A percentile compares a stretch with the other conserved stretches of the same genome.
Evolutionary conservation across 208 protist genomes (phyloP).

Genomic region (Polymyxa betae): DNA sequence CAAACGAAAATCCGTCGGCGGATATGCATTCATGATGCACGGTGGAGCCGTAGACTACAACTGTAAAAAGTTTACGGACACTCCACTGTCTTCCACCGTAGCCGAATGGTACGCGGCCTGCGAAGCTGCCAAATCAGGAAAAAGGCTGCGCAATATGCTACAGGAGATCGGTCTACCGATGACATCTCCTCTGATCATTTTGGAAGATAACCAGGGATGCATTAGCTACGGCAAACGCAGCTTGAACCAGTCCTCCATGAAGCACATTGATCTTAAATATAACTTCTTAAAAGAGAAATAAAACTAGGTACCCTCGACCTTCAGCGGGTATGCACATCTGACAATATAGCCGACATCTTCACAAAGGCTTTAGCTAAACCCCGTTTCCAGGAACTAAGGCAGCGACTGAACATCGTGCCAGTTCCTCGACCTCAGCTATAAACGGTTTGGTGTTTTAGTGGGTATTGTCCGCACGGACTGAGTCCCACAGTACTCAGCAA

Average conservation of each 20-base stretch:
- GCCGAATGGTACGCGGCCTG: background rate
- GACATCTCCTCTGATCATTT: background rate
- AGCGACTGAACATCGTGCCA: background rate
- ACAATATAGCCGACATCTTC: constrained; percentile 20
- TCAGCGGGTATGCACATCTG: background rate
- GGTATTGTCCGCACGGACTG: background rate
- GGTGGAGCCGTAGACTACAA: background rate
- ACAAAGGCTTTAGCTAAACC: background rate
- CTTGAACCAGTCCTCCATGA: background rate
- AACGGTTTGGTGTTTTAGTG: background rate
- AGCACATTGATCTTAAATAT: background rate
- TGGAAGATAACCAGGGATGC: background rate
- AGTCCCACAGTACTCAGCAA: constrained; percentile 31
- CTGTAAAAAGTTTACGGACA: no score
- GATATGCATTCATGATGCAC: background rate
- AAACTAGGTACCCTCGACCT: background rate
- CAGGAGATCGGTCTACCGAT: background rate
- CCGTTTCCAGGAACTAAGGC: background rate
- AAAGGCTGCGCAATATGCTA: background rate
- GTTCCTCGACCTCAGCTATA: background rate
- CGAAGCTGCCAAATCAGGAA: background rate
- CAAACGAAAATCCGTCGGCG: constrained; percentile 7
- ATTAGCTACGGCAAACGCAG: background rate
- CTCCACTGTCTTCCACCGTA: background rate
- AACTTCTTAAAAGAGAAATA: background rate